Conservation (phyloP, 192 early-diverging fungal genomes). For the Coemansia sp. region DNA sequence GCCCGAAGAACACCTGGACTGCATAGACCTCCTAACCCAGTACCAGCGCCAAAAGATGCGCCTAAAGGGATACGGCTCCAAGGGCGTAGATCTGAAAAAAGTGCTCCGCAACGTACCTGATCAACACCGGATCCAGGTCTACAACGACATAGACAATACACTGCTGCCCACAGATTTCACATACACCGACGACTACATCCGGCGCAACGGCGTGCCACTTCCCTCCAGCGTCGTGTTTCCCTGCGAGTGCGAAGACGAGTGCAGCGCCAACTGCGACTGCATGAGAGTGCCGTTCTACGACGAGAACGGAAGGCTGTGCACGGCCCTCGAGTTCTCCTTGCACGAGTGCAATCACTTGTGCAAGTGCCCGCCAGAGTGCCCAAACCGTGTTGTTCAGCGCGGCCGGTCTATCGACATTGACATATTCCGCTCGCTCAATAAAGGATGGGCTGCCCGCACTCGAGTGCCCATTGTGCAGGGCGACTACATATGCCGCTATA, state of each 20-base stretch:
- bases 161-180: conserved; percentile 22
- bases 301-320: conserved; percentile 36
- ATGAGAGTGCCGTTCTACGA: conserved; percentile 46
- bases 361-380: conserved; percentile 43
- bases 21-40: conserved; percentile 10
- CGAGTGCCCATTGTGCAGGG: conserved; percentile 41
- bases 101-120: conserved; percentile 15
- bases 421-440: conserved; percentile 28
- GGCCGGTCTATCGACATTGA: conserved; percentile 37
- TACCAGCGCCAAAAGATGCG: conserved; percentile 13
- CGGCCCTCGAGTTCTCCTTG: conserved; percentile 23
- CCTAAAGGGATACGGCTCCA: neutral
- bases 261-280: conserved; percentile 35
- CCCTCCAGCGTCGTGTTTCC: conserved; percentile 46
- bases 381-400: conserved; percentile 51
- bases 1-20: conserved; percentile 34
- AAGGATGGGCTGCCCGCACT: conserved; percentile 50
- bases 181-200: conserved; percentile 41
- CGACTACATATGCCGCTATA: conserved; percentile 93
- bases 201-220: conserved; percentile 26
- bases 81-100: conserved; percentile 14
- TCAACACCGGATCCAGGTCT: conserved; percentile 30
- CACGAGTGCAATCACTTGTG: conserved; percentile 52
- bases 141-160: conserved; percentile 37
- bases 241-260: conserved; percentile 30